Conservation (phyloP, 768 basidiomycete genomes). For the Fibroporia radiculosa region DNA sequence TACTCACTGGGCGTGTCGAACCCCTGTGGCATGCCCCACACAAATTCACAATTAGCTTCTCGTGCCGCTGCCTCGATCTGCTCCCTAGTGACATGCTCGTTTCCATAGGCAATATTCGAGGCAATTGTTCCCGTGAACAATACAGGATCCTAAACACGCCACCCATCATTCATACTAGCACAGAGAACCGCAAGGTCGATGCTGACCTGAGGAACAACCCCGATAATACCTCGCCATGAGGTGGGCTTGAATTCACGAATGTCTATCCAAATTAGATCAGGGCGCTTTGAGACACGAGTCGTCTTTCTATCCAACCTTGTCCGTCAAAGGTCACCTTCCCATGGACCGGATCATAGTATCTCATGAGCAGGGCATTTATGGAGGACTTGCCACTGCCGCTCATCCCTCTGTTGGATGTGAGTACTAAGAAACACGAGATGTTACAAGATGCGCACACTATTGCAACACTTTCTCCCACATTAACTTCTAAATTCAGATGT, state of each 20-base stretch:
- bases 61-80: slow-evolving; percentile 85
- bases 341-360: slow-evolving; percentile 84
- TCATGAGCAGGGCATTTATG: slow-evolving; percentile 74
- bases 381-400: slow-evolving; percentile 95
- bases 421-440: background rate
- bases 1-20: slow-evolving; percentile 86
- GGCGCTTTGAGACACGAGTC: background rate
- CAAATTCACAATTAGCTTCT: slow-evolving; percentile 92
- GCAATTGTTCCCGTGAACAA: slow-evolving; percentile 91
- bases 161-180: background rate
- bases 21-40: slow-evolving; percentile 89
- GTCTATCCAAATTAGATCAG: slow-evolving; percentile 35
- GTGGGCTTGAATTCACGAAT: slow-evolving; percentile 79
- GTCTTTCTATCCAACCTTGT: slow-evolving; percentile 45
- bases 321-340: slow-evolving; percentile 83
- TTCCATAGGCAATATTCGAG: slow-evolving; percentile 89
- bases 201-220: slow-evolving; percentile 80
- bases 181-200: background rate
- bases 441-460: slow-evolving; percentile 61
- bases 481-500: slow-evolving; percentile 73
- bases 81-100: slow-evolving; percentile 62
- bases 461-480: slow-evolving; percentile 82
- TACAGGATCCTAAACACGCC: slow-evolving; percentile 53
- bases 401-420: slow-evolving; percentile 50
- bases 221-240: slow-evolving; percentile 85